These are phyloP conservation scores for Phyllosticta citribraziliensis DNA, from an alignment of 2,329 filamentous ascomycete genomes.

Conservation along the genomic window DNA sequence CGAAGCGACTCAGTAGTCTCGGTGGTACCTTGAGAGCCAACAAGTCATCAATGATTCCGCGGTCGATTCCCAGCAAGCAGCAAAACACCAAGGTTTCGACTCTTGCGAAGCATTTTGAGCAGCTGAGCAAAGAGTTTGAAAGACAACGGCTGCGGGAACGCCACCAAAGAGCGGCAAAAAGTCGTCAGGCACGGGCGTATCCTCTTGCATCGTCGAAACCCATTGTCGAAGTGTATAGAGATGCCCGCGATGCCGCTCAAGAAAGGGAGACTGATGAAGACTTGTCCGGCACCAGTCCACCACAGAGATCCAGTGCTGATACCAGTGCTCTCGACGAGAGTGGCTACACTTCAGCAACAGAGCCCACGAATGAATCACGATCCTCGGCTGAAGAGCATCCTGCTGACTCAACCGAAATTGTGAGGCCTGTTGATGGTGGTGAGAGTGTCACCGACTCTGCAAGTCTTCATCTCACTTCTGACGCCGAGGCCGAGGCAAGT, in stretches of 20 bases:
- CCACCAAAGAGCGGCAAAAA: conserved; percentile 68
- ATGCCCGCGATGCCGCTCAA: conserved; percentile 85
- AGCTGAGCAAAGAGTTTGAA: conserved; percentile 91
- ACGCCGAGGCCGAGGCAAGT: conserved; percentile 44
- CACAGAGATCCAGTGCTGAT: conserved; percentile 24
- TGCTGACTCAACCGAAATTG: conserved; percentile 4
- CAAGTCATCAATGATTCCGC: conserved; percentile 69
- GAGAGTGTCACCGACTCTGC: conserved; percentile 20
- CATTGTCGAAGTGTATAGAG: conserved; percentile 90
- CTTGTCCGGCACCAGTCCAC: conserved; percentile 25
- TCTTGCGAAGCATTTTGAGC: conserved; percentile 92
- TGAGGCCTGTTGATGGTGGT: conserved; percentile 7
- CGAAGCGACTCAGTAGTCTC: conserved; percentile 53
- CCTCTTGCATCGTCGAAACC: conserved; percentile 89
- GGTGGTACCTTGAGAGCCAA: conserved; percentile 53
- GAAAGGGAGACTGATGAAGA: conserved; percentile 64
- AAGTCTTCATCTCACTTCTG: conserved; percentile 38
- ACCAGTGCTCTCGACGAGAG: conserved; percentile 29
- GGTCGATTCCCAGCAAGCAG: conserved; percentile 64
- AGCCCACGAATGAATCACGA: conserved; percentile 21
- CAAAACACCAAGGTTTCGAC: conserved; percentile 74
- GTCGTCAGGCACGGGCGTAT: conserved; percentile 68
- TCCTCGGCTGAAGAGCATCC: conserved; percentile 27
- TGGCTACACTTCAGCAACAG: conserved; percentile 24
- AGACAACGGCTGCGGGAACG: conserved; percentile 84